Evolutionary conservation across 2,329 filamentous ascomycete genomes (phyloP).

Genomic region (Balansia obtecta): DNA sequence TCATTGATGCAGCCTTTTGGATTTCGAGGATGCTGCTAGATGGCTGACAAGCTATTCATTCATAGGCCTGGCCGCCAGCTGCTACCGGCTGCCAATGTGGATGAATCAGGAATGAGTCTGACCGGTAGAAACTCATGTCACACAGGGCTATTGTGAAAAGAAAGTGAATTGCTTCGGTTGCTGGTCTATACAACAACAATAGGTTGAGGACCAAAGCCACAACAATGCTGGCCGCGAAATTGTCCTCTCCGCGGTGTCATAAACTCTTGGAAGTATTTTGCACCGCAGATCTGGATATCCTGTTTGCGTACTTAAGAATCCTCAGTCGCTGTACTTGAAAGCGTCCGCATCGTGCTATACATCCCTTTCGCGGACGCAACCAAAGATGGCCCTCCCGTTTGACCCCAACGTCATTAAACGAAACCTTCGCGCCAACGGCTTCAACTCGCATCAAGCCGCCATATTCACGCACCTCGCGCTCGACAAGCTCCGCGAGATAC

Average conservation of each 20-base stretch:
- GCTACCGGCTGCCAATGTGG: not conserved
- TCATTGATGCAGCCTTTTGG: too few relatives aligned
- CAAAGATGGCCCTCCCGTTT: constrained; percentile 9
- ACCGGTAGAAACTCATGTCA: too few relatives aligned
- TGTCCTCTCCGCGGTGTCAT: too few relatives aligned
- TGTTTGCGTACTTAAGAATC: too few relatives aligned
- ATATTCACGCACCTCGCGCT: constrained; percentile 13
- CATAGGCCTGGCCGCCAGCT: not conserved
- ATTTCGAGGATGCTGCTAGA: not conserved
- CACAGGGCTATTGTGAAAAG: too few relatives aligned
- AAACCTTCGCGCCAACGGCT: constrained; percentile 10
- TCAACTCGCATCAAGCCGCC: constrained; percentile 11
- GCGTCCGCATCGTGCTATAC: not conserved
- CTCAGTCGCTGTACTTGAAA: not conserved
- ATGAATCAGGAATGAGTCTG: not conserved
- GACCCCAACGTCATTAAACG: constrained; percentile 9
- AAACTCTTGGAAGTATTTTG: too few relatives aligned
- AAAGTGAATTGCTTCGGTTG: too few relatives aligned
- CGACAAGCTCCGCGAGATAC: constrained; percentile 10
- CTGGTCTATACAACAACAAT: too few relatives aligned
- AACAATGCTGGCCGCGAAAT: too few relatives aligned
- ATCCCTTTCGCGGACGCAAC: not conserved
- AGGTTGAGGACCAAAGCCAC: too few relatives aligned
- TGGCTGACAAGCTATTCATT: not conserved
- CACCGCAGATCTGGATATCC: too few relatives aligned